These are phyloP conservation scores for Cupressus sempervirens DNA, from an alignment of 75 land plant species.

Conservation along the genomic window DNA sequence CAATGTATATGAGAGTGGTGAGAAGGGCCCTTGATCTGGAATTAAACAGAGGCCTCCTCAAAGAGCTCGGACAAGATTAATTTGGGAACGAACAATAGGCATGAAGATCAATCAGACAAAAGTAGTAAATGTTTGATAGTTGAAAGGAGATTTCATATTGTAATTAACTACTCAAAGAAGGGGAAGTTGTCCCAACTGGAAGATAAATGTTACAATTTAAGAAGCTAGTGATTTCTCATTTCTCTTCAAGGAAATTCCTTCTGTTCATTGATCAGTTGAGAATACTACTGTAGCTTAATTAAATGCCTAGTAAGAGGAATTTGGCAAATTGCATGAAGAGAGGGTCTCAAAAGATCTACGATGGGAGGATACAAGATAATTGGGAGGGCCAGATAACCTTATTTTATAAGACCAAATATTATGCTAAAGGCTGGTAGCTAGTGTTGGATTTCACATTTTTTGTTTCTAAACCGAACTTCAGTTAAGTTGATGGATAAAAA, in stretches of 20 bases:
- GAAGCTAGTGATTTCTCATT: neutral
- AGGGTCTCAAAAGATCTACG: neutral
- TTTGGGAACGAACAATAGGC: too few species aligned
- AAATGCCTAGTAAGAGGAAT: neutral
- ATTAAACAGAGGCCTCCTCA: neutral
- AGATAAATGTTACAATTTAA: neutral
- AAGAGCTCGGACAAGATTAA: neutral
- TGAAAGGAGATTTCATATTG: neutral
- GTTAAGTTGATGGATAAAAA: neutral
- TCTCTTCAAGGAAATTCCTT: neutral
- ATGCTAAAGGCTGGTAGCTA: neutral
- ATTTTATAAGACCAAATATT: neutral
- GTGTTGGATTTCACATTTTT: too few species aligned
- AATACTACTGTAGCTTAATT: neutral
- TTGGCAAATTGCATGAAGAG: neutral
- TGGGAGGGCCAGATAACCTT: neutral
- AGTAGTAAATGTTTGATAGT: neutral
- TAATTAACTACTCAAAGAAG: neutral
- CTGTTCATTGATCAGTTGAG: neutral
- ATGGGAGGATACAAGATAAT: neutral
- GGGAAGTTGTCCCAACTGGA: neutral
- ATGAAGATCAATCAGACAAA: neutral
- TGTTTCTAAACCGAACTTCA: neutral
- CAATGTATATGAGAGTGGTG: neutral
- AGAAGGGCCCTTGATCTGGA: neutral